Percentiles rank a stretch among this genome's conserved stretches.
These are phyloP conservation scores for Rhodosporidiobolus odoratus DNA, from an alignment of 768 basidiomycete species.

Conservation along the genomic window DNA sequence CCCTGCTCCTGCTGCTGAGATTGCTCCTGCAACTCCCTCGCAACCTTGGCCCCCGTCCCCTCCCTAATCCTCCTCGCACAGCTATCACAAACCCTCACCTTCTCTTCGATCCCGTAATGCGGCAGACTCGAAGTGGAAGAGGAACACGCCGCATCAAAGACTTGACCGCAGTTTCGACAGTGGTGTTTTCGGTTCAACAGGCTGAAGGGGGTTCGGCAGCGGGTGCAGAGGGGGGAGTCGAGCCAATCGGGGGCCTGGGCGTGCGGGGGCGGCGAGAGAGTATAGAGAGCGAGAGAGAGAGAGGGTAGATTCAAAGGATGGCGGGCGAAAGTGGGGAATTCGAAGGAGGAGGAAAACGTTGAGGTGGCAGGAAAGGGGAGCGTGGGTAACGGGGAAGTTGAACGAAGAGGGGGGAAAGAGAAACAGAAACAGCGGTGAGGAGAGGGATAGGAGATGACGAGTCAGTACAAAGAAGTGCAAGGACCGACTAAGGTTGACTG, in stretches of 20 bases:
- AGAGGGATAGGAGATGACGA: background rate
- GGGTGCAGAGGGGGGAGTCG: conserved; percentile 81
- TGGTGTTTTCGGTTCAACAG: conserved; percentile 98
- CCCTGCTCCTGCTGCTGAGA: background rate
- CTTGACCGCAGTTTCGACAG: conserved; percentile 93
- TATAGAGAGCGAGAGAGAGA: too few species aligned
- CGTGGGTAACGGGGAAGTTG: conserved; percentile 20
- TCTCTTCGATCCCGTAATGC: conserved; percentile 85
- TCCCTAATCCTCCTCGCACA: conserved; percentile 67
- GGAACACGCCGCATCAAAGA: conserved; percentile 91
- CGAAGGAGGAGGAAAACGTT: background rate
- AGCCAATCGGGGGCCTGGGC: conserved; percentile 79
- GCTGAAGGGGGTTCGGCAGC: conserved; percentile 81
- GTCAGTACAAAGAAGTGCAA: background rate
- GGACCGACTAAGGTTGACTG: too few species aligned
- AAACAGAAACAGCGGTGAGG: conserved; percentile 31
- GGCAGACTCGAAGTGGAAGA: conserved; percentile 77
- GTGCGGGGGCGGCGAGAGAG: background rate
- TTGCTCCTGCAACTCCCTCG: conserved; percentile 39
- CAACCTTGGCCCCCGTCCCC: conserved; percentile 24
- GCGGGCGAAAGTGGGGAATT: too few species aligned
- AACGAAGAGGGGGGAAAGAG: conserved; percentile 17
- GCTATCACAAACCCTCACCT: conserved; percentile 87
- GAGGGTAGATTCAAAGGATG: too few species aligned
- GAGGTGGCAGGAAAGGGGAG: conserved; percentile 20